phyloP scores from a whole-genome alignment of 78 protist species.

The Dictyostelium firmibasis region DNA sequence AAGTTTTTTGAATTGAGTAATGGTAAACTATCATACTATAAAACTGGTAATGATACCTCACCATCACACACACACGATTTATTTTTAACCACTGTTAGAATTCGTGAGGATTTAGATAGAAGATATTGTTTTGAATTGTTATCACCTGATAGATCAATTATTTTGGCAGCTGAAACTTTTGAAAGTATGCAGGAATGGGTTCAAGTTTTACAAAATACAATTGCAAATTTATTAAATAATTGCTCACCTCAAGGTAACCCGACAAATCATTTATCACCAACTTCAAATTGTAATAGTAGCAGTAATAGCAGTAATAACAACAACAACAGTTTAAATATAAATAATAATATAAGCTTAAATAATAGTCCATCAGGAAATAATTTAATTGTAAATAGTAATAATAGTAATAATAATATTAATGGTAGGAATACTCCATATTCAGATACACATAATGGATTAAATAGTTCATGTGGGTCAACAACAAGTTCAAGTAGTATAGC shows the following conservation, averaged over 20 bases:
- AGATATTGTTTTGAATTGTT: slow-evolving; percentile 77
- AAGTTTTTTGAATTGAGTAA: slow-evolving; percentile 63
- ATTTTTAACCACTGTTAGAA: slow-evolving; percentile 54
- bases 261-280: not conserved
- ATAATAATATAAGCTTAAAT: not conserved
- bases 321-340: not conserved
- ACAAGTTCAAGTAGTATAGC: slow-evolving; percentile 3
- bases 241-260: slow-evolving; percentile 33
- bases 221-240: slow-evolving; percentile 73
- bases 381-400: not conserved
- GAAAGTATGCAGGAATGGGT: slow-evolving; percentile 83
- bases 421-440: not conserved
- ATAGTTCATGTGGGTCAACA: slow-evolving; percentile 5
- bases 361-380: not conserved
- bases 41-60: slow-evolving; percentile 62
- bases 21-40: slow-evolving; percentile 66
- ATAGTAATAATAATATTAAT: not conserved
- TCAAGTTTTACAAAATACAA: slow-evolving; percentile 73
- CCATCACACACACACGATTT: slow-evolving; percentile 70
- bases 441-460: not conserved
- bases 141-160: slow-evolving; percentile 74
- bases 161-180: slow-evolving; percentile 57
- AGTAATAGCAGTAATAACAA: too few species aligned
- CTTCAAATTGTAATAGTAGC: not conserved
- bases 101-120: slow-evolving; percentile 68